These are phyloP conservation scores for Ophiobolus disseminans DNA, from an alignment of 2,329 filamentous ascomycete genomes.

Conservation along the genomic window DNA sequence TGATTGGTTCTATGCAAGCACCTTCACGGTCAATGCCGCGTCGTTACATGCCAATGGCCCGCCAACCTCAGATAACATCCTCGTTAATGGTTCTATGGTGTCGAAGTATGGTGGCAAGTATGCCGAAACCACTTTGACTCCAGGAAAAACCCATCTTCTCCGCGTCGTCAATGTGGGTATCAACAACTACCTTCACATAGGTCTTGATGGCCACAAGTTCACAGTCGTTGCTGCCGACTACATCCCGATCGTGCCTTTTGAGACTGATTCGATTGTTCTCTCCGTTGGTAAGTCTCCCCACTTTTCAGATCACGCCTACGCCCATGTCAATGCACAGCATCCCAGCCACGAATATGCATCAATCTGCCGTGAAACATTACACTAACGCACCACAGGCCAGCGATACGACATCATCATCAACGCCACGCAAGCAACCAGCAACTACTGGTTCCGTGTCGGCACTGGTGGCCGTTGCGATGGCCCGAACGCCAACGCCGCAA, in stretches of 20 bases:
- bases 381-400: conserved; percentile 43
- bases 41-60: conserved; percentile 48
- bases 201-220: conserved; percentile 48
- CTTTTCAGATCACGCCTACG: conserved; percentile 4
- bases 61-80: conserved; percentile 56
- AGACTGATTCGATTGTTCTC: conserved; percentile 44
- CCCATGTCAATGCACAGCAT: conserved; percentile 9
- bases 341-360: conserved; percentile 15
- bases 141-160: conserved; percentile 54
- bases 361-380: conserved; percentile 16
- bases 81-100: conserved; percentile 64
- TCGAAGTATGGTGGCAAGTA: conserved; percentile 40
- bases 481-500: conserved; percentile 40
- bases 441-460: conserved; percentile 48
- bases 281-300: conserved; percentile 41
- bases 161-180: conserved; percentile 51
- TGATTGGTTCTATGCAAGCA: conserved; percentile 43
- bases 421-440: conserved; percentile 37
- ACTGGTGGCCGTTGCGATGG: conserved; percentile 46
- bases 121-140: conserved; percentile 41
- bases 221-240: conserved; percentile 55
- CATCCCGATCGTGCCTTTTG: conserved; percentile 53
- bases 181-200: conserved; percentile 33
- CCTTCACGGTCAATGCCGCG: conserved; percentile 40
- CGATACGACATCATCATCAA: conserved; percentile 51